These are phyloP conservation scores for Diplodia intermedia DNA, from an alignment of 2,329 filamentous ascomycete genomes.

Conservation along the genomic window DNA sequence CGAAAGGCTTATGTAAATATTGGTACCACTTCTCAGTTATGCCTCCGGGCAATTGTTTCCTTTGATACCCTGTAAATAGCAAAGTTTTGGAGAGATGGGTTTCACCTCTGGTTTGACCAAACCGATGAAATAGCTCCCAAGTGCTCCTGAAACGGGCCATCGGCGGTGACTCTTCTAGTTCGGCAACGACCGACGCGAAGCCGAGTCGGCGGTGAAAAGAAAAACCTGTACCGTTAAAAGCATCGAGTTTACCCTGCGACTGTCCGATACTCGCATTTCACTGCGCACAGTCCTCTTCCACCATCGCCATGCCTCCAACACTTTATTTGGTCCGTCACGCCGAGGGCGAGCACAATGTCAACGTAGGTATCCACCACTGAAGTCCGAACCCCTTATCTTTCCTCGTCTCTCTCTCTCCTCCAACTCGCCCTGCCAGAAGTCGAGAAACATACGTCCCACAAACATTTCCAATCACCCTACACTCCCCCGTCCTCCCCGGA, in stretches of 20 bases:
- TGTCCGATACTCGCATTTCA: not conserved
- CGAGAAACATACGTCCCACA: not conserved
- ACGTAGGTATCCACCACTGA: conserved; percentile 35
- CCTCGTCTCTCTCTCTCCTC: not conserved
- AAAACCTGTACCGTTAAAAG: conserved; percentile 6
- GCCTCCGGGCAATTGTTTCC: not conserved
- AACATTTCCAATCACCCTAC: not conserved
- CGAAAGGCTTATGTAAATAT: not conserved
- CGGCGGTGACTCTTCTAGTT: not conserved
- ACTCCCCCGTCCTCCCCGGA: not conserved
- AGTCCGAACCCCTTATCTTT: not conserved
- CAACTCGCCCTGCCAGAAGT: not conserved
- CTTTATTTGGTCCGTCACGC: conserved; percentile 76
- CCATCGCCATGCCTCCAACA: conserved; percentile 51
- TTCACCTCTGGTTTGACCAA: not conserved
- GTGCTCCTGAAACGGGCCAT: not conserved
- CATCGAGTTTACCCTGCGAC: not conserved
- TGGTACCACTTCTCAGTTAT: not conserved
- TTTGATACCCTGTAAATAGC: not conserved
- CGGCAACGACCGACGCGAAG: conserved; percentile 11
- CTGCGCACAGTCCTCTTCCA: conserved; percentile 16
- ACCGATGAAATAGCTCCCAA: not conserved
- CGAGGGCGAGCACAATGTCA: conserved; percentile 75
- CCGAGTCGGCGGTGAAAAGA: conserved; percentile 23
- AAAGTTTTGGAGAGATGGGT: not conserved